These are phyloP conservation scores for Agapanthus africanus DNA, from an alignment of 106 monocot genomes.

Conservation along the genomic window DNA sequence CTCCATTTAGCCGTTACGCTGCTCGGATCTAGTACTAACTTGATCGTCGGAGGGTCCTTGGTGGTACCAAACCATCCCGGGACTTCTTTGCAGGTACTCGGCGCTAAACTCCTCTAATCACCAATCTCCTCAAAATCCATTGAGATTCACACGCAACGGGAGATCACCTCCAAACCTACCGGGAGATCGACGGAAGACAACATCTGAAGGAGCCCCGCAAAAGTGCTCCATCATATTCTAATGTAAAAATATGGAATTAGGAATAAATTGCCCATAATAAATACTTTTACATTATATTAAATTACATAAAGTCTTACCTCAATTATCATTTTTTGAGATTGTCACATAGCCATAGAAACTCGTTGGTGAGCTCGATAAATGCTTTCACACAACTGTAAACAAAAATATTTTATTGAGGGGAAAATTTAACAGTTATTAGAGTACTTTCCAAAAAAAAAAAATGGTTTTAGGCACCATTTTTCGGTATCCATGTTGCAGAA, in stretches of 20 bases:
- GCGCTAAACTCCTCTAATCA: no score
- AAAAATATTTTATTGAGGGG: background rate
- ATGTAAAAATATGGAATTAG: background rate
- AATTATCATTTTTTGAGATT: background rate
- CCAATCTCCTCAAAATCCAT: no score
- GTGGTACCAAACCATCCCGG: no score
- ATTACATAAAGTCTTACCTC: background rate
- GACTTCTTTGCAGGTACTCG: no score
- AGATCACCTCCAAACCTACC: no score
- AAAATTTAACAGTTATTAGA: background rate
- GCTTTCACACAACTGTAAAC: background rate
- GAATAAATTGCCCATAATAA: background rate
- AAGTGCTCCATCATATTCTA: no score
- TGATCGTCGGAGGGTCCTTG: no score
- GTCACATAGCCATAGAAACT: background rate
- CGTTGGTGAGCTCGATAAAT: background rate
- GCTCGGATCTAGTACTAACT: no score
- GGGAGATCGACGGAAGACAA: no score
- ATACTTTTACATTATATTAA: background rate
- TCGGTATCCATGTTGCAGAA: background rate
- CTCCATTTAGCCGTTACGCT: no score
- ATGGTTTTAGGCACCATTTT: background rate
- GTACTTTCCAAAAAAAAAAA: background rate
- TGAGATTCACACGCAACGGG: no score
- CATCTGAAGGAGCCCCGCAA: no score